Evolutionary conservation across 805 yeast species (phyloP), one percentile per base, ranked within the genome.

Genomic region (Candida succiphila): DNA sequence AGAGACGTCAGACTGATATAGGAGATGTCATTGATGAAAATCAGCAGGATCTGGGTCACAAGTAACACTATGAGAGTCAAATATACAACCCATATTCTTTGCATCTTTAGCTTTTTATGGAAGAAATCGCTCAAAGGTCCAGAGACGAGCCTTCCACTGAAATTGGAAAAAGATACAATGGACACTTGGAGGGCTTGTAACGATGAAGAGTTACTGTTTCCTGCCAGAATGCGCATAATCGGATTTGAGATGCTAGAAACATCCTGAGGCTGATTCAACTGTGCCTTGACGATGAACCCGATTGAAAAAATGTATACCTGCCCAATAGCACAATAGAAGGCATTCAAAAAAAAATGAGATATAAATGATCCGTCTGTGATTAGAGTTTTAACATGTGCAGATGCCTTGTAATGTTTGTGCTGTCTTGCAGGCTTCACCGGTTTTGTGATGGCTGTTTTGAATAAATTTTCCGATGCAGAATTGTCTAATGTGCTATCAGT

Each of bases 141-240:
- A 0, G 86, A 62, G 1, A 67, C 38, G 17, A 80, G 52, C 42
- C 92, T 59, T 0, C 88, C 92, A 2, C 67, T 42, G 48, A 80
- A 81, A 14, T 83, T 77, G 19, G 75, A 65, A 13, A 78, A 44
- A 2, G 89, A 78, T 10, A 80, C 64, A 1, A 74, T 57, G 1
- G 85, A 75, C 0, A 81, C 88, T 48, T 81, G 88, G 5, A 78
- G 35, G 1, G 88, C 85, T 47, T 81, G 89, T 7, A 64, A 56
- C 13, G 72, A 60, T 5, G 69, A 61, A 1, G 71, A 62, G 29
- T 34, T 17, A 12, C 28, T 3, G 17, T 21, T 15, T 13, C 15
- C 4, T 18, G 15, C 20, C 17, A 15, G 29, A 17, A 15, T 31
- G 34, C 8, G 7, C 6, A 8, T 17, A 7, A 14, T 5, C 12